These are phyloP conservation scores for Colletotrichum higginsianum DNA, from an alignment of 2,329 filamentous ascomycete species.

Conservation along the genomic window DNA sequence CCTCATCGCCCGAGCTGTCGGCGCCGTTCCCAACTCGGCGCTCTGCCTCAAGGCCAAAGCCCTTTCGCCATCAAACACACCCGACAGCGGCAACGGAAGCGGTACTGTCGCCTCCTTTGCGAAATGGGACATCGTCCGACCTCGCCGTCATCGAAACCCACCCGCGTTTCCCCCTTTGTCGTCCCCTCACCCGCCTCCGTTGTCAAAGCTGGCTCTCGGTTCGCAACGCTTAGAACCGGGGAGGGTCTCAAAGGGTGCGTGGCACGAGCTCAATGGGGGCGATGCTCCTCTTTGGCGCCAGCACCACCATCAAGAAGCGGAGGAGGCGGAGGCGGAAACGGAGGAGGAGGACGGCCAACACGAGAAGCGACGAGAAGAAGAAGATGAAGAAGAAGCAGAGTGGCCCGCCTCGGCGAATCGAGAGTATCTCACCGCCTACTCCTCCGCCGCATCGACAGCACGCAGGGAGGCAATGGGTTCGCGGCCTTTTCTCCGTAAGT, in stretches of 20 bases:
- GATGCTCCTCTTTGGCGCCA: neutral
- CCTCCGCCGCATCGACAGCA: conserved; percentile 52
- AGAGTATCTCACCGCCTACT: conserved; percentile 50
- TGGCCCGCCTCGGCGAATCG: conserved; percentile 50
- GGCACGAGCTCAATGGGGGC: neutral
- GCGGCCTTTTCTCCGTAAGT: conserved; percentile 56
- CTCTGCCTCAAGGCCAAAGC: neutral
- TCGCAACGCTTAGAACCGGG: conserved; percentile 27
- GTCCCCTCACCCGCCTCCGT: neutral
- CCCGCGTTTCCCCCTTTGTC: neutral
- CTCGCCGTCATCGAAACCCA: neutral
- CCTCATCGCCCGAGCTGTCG: conserved; percentile 52
- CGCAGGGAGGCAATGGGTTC: conserved; percentile 51
- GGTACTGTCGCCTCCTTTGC: conserved; percentile 18
- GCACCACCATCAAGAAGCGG: conserved; percentile 8
- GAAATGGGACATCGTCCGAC: conserved; percentile 42
- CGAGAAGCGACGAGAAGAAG: conserved; percentile 41
- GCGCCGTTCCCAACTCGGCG: conserved; percentile 38
- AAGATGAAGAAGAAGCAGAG: conserved; percentile 47
- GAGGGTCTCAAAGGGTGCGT: neutral
- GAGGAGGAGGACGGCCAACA: neutral
- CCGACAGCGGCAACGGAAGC: neutral
- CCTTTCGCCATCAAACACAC: neutral
- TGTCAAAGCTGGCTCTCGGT: conserved; percentile 4
- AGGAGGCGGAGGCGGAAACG: conserved; percentile 11